Conservation (phyloP, 306 rosid genomes). For the Ammopiptanthus mongolicus region DNA sequence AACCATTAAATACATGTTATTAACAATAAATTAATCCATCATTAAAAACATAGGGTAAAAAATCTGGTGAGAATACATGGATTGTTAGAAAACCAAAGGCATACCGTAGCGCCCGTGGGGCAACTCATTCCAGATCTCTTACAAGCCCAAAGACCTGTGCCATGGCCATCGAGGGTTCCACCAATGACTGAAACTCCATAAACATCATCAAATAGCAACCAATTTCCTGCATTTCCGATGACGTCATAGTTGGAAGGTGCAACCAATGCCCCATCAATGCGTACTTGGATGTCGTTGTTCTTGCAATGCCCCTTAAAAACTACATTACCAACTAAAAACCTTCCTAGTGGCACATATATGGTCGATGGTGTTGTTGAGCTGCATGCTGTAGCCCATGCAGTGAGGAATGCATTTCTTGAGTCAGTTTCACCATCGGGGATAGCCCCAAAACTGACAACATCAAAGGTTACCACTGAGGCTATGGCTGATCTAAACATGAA, state of each 20-base stretch:
- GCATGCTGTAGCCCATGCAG: conserved; percentile 43
- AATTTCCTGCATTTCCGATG: conserved; percentile 31
- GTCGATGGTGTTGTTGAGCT: conserved; percentile 21
- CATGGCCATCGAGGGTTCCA: conserved; percentile 47
- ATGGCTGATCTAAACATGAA: background rate
- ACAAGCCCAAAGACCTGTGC: conserved; percentile 44
- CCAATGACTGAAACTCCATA: conserved; percentile 39
- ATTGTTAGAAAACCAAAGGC: background rate
- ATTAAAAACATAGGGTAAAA: too few species aligned
- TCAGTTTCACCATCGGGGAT: conserved; percentile 32
- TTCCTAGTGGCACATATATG: conserved; percentile 40
- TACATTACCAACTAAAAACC: conserved; percentile 26
- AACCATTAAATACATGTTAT: too few species aligned
- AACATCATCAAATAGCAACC: conserved; percentile 34
- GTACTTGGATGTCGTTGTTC: conserved; percentile 26
- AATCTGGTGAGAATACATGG: too few species aligned
- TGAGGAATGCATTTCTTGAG: conserved; percentile 27
- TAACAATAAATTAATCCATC: too few species aligned
- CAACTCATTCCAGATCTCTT: conserved; percentile 40
- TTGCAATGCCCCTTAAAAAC: conserved; percentile 43
- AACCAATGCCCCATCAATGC: conserved; percentile 37
- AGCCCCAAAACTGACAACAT: conserved; percentile 35
- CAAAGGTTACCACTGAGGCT: background rate
- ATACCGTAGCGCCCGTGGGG: conserved; percentile 51
- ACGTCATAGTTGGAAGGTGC: conserved; percentile 40